Evolutionary conservation across 2,329 filamentous ascomycete genomes (phyloP), one percentile per base, ranked within the genome.

Genomic region (Ophiognomonia clavigignenti-juglandacearum): DNA sequence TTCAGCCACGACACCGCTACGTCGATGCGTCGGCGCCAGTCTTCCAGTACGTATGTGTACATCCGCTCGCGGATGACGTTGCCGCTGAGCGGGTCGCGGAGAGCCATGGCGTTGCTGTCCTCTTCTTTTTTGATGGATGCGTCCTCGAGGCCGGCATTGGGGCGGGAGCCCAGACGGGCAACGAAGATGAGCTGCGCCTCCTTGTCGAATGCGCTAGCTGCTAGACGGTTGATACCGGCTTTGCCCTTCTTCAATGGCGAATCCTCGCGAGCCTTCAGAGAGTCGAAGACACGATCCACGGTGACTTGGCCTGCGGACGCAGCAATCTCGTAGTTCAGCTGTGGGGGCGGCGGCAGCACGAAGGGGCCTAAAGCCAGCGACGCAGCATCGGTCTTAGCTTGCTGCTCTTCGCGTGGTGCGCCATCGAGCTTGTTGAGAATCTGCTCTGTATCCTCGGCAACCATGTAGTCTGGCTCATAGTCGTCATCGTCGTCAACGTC

Each of bases 111-210:
- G 20, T 37, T 48, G n/a, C 59, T 68, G 31, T 88, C 82, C 0
- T 73, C 66, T 54, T 87, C 84, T 54, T 83, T 64, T 1, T 65
- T 54, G 10, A 63, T 59, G 6, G 6, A 10, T 26, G 24, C 10
- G 23, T 78, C 77, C 42, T 88, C 85, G 3, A 96, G 73, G 2
- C 85, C 85, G 20, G 82, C 80, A 11, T 81, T 77, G 19, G 88
- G 80, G 31, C 92, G 80, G 4, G 91, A 96, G 11, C 91, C 92
- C 39, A 97, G 71, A 39, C 93, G 82, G 34, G 86, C 86, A 47
- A 97, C 76, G 18, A 97, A 80, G 0, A 89, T 93, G 55, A 95
- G 80, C 91, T 92, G 97, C 1, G 90, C 87, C 53, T 96, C 91
- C 53, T 85, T 78, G 58, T 92, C 89, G 57, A 90, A 88, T 3